Percentiles rank a stretch among this genome's conserved stretches.
Conservation (phyloP, 148 eudicot species). For the Fallopia convolvulus region DNA sequence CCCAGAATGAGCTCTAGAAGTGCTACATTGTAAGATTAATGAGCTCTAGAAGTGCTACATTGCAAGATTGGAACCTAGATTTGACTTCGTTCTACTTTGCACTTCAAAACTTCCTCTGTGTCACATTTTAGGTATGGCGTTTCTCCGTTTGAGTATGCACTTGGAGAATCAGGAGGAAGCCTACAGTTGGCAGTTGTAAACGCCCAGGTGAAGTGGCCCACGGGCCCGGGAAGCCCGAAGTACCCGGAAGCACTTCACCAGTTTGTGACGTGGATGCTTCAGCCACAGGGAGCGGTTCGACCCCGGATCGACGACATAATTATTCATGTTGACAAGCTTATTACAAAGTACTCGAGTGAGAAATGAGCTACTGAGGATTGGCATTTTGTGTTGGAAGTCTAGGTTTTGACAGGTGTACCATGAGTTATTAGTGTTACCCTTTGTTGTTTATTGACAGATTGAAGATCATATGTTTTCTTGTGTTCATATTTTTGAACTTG, state of each 20-base stretch:
- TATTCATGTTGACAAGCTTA: slow-evolving; percentile 91
- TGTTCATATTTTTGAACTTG: slow-evolving; percentile 6
- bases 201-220: slow-evolving; percentile 89
- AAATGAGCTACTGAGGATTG: neutral
- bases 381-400: slow-evolving; percentile 4
- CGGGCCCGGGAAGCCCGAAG: slow-evolving; percentile 55
- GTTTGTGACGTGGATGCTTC: slow-evolving; percentile 99
- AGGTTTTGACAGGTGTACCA: slow-evolving; percentile 6
- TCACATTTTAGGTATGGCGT: slow-evolving; percentile 62
- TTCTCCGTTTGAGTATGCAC: slow-evolving; percentile 94
- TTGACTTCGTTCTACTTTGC: neutral
- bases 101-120: neutral
- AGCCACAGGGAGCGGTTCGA: slow-evolving; percentile 83
- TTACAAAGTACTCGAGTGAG: slow-evolving; percentile 64
- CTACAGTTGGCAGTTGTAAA: slow-evolving; percentile 84
- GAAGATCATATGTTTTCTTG: neutral
- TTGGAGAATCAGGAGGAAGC: slow-evolving; percentile 95
- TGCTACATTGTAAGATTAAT: neutral
- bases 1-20: neutral
- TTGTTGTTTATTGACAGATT: neutral
- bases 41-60: no score
- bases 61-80: no score
- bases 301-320: slow-evolving; percentile 93
- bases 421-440: neutral
- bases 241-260: slow-evolving; percentile 95